Percentiles rank a stretch among this genome's conserved stretches.
These are phyloP conservation scores for Neobulgaria alba DNA, from an alignment of 2,329 filamentous ascomycete species.

Conservation along the genomic window DNA sequence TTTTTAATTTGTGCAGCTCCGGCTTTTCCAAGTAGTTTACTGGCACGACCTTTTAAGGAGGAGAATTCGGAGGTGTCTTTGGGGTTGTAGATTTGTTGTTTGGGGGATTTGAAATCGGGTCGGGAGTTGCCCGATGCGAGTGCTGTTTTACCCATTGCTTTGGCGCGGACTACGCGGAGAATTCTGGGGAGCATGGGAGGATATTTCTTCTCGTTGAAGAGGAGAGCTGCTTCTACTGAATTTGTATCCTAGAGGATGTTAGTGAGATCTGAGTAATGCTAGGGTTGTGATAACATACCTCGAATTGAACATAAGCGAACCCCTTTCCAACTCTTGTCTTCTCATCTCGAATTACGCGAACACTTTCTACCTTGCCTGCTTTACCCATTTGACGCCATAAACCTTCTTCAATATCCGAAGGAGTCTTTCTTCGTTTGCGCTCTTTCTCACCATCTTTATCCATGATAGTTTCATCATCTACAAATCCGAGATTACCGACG, in stretches of 20 bases:
- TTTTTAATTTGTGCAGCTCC: constrained; percentile 39
- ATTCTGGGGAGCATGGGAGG: constrained; percentile 87
- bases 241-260: constrained; percentile 56
- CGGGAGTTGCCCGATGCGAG: constrained; percentile 17
- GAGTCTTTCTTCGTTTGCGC: constrained; percentile 65
- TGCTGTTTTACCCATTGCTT: constrained; percentile 32
- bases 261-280: constrained; percentile 7
- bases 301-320: constrained; percentile 95
- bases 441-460: constrained; percentile 57
- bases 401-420: constrained; percentile 86
- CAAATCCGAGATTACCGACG: constrained; percentile 91
- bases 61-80: constrained; percentile 64
- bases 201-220: constrained; percentile 85
- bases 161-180: constrained; percentile 75
- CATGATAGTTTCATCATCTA: constrained; percentile 77
- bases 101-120: constrained; percentile 22
- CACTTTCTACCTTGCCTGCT: constrained; percentile 80
- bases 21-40: constrained; percentile 64
- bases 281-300: constrained; percentile 44
- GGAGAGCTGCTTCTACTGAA: constrained; percentile 80
- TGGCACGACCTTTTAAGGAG: constrained; percentile 63
- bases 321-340: constrained; percentile 92
- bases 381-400: constrained; percentile 75
- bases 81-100: constrained; percentile 46
- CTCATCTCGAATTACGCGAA: constrained; percentile 82